Evolutionary conservation across 2,329 filamentous ascomycete genomes (phyloP), one percentile per base, ranked within the genome.

Genomic region (Sarocladium oryzae): DNA sequence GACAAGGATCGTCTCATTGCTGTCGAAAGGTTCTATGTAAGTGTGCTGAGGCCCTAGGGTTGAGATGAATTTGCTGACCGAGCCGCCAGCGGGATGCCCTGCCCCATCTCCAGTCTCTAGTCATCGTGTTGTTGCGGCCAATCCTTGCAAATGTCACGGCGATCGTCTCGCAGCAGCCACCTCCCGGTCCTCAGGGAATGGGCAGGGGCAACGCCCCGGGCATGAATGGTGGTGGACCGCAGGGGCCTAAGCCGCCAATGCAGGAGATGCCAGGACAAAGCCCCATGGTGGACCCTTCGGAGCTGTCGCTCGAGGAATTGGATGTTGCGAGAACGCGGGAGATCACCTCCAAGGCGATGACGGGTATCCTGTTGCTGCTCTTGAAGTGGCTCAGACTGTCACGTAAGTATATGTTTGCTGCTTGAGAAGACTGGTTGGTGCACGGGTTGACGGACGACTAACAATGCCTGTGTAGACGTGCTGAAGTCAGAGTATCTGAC

Each of bases 321-420:
- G 91, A 97, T 65, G 83, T 85, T 36, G 78, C 88, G 51, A 80
- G 95, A 48, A 84, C 82, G 15, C 82, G 92, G 52, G 93, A 99
- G 66, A 91, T 99, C 49, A 86, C 86, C 11, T 83, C 86, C 23
- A 97, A 97, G 68, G 92, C 92, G 0, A 85, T 96, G 20, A 93
- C 90, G n/a, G 91, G 88, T 1, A 86, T 90, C 51, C 71, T 99
- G 24, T 72, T 99, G 24, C 73, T 96, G n/a, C 69, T 97, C 40
- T 66, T 97, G 54, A 99, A 97, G 68, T 99, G 93, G 93, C 86
- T 97, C 60, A 95, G 96, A 66, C 75, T 95, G 51, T 96, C 90
- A 53, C 93, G 89, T 95, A 74, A 74, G 88, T 65, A 4, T 20
- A n/a, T 40, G n/a, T 6, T 13, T 21, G 7, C 16, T 18, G 16